Percentiles rank a stretch among this genome's conserved stretches.
Conservation (phyloP, 805 yeast species). For the Lachancea quebecensis region DNA sequence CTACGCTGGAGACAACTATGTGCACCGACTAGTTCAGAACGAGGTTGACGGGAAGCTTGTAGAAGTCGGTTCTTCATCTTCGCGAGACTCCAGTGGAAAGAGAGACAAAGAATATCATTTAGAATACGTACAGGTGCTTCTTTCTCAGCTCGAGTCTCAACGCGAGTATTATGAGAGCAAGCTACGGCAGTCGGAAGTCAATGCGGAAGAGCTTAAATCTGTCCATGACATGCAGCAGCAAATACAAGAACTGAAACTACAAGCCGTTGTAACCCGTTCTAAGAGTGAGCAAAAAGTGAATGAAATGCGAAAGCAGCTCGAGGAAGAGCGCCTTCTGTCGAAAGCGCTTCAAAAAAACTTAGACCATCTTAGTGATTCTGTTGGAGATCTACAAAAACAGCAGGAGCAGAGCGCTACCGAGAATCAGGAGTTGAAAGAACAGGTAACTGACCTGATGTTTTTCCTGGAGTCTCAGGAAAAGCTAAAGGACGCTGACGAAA, state of each 20-base stretch:
- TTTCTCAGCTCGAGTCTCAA: conserved; percentile 80
- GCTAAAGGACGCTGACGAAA: conserved; percentile 63
- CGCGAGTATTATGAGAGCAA: conserved; percentile 70
- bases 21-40: conserved; percentile 76
- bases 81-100: conserved; percentile 17
- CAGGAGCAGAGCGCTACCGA: conserved; percentile 33
- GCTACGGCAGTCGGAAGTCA: conserved; percentile 23
- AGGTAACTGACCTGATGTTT: conserved; percentile 73
- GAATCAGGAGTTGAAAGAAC: conserved; percentile 50
- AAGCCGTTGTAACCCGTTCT: conserved; percentile 12
- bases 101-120: conserved; percentile 55
- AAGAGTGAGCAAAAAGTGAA: conserved; percentile 8
- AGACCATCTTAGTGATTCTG: conserved; percentile 35
- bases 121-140: conserved; percentile 72
- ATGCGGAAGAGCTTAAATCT: conserved; percentile 12
- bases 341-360: conserved; percentile 44
- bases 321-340: conserved; percentile 31
- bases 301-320: conserved; percentile 14
- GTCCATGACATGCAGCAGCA: conserved; percentile 14
- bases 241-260: conserved; percentile 16
- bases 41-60: conserved; percentile 86
- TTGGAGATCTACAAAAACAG: conserved; percentile 31
- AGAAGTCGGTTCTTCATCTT: conserved; percentile 46
- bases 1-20: conserved; percentile 85
- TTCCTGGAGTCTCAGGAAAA: conserved; percentile 67